A percentile compares a stretch with the other conserved stretches of the same genome.
These are phyloP conservation scores for Yueomyces sinensis DNA, from an alignment of 805 yeast species.

Conservation along the genomic window DNA sequence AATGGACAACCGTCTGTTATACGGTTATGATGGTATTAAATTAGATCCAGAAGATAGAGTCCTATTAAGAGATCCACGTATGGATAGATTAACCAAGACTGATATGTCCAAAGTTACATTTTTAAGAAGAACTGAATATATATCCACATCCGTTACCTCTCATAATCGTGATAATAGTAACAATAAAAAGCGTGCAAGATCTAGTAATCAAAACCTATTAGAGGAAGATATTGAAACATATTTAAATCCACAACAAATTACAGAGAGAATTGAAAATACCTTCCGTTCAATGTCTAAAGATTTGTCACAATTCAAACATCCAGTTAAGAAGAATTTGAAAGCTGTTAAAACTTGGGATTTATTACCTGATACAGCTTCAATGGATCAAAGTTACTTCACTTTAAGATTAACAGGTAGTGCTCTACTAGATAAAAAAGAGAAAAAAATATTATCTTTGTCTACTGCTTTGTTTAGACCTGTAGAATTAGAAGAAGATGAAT, in stretches of 20 bases:
- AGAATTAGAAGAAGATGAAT: constrained; percentile 55
- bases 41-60: constrained; percentile 70
- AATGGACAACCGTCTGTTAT: constrained; percentile 34
- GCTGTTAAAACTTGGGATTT: constrained; percentile 73
- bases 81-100: constrained; percentile 23
- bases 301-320: constrained; percentile 48
- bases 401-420: constrained; percentile 49
- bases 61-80: constrained; percentile 68
- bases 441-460: constrained; percentile 26
- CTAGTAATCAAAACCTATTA: background rate
- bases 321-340: constrained; percentile 54
- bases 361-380: constrained; percentile 81
- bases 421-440: constrained; percentile 25
- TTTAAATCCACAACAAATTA: constrained; percentile 16
- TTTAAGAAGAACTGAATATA: constrained; percentile 88
- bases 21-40: constrained; percentile 27
- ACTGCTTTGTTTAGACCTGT: constrained; percentile 65
- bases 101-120: constrained; percentile 46
- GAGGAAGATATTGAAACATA: constrained; percentile 15
- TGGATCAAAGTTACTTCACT: constrained; percentile 63
- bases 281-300: constrained; percentile 49
- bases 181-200: constrained; percentile 12
- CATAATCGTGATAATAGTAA: constrained; percentile 17
- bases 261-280: constrained; percentile 50
- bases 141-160: constrained; percentile 41